phyloP scores from a whole-genome alignment of 2,329 filamentous ascomycete species.

The Blastomyces silverae region DNA sequence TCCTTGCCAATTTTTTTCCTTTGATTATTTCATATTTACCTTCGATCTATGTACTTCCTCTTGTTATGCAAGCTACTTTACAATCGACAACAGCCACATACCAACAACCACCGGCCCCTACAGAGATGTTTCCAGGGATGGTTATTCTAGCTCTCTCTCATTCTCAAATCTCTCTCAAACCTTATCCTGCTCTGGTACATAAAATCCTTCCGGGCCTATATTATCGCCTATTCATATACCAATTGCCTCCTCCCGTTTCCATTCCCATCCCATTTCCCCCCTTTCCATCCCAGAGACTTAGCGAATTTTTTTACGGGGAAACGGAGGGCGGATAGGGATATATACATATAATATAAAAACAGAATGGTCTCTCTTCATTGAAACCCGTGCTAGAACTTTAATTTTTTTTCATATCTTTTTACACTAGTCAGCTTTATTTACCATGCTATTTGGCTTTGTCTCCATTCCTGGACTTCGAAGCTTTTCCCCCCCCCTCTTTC shows the following conservation, averaged over 20 bases:
- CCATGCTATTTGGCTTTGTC: too few species aligned
- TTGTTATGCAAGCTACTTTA: background rate
- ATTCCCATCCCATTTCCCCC: conserved; percentile 6
- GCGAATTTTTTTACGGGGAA: background rate
- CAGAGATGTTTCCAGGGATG: background rate
- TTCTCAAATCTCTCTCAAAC: background rate
- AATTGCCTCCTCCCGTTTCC: conserved; percentile 4
- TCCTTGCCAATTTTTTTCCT: background rate
- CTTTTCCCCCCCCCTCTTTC: too few species aligned
- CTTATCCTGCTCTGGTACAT: background rate
- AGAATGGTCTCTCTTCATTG: background rate
- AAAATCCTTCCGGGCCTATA: background rate
- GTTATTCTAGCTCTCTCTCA: background rate
- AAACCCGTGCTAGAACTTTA: background rate
- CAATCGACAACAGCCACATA: background rate
- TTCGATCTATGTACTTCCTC: conserved; percentile 3
- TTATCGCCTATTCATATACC: background rate
- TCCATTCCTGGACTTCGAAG: too few species aligned
- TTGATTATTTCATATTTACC: background rate
- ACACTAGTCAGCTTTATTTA: too few species aligned
- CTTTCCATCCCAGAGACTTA: background rate
- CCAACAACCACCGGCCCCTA: background rate
- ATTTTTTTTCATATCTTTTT: background rate
- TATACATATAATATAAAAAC: background rate
- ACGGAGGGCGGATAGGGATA: background rate